phyloP scores from a whole-genome alignment of 441 rosid species.

The Adansonia grandidieri region DNA sequence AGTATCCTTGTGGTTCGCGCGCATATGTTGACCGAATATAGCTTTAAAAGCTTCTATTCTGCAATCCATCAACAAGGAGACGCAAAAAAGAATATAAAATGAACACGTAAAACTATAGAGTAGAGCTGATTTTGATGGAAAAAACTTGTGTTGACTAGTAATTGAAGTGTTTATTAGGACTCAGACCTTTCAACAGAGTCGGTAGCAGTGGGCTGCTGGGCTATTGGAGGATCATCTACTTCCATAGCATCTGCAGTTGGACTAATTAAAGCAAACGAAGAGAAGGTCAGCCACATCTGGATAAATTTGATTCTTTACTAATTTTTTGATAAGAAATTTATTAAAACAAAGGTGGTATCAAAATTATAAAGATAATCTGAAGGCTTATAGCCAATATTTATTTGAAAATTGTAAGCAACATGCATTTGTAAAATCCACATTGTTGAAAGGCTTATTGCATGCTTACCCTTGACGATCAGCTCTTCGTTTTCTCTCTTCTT shows the following conservation, averaged over 20 bases:
- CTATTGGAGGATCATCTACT: constrained; percentile 66
- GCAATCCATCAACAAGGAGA: constrained; percentile 28
- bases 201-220: constrained; percentile 42
- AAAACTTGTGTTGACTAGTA: background rate
- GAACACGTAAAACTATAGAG: background rate
- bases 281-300: constrained; percentile 22
- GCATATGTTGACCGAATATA: constrained; percentile 81
- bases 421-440: background rate
- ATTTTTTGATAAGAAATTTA: constrained; percentile 8
- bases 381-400: background rate
- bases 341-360: background rate
- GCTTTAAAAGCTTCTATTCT: constrained; percentile 78
- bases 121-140: background rate
- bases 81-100: background rate
- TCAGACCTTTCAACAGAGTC: constrained; percentile 66
- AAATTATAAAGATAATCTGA: background rate
- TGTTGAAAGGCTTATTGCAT: background rate
- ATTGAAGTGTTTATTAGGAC: constrained; percentile 10
- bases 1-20: constrained; percentile 64
- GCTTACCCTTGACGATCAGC: constrained; percentile 61
- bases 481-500: constrained; percentile 53
- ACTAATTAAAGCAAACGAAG: constrained; percentile 38
- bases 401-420: background rate
- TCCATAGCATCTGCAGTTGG: constrained; percentile 73
- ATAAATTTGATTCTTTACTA: background rate